A percentile compares a stretch with the other conserved stretches of the same genome.
phyloP scores from a whole-genome alignment of 2,329 filamentous ascomycete genomes.

The Orbilia javanica region DNA sequence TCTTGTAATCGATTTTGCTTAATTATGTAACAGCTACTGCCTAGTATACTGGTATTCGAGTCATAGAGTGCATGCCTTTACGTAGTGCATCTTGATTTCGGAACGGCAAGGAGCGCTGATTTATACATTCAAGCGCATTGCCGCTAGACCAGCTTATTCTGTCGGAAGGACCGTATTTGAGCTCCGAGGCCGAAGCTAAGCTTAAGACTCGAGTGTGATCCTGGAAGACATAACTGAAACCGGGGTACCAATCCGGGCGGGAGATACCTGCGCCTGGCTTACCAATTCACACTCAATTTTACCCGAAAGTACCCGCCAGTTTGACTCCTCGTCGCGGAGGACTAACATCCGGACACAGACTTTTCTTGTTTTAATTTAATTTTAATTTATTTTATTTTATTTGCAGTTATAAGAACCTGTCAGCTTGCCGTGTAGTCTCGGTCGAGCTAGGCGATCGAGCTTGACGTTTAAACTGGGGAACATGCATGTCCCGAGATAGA shows the following conservation, averaged over 20 bases:
- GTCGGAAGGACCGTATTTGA: slow-evolving; percentile 10
- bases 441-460: background rate
- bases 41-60: too few relatives aligned
- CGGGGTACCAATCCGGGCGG: background rate
- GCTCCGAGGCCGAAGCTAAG: slow-evolving; percentile 29
- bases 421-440: background rate
- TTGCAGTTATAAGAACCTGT: background rate
- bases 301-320: slow-evolving; percentile 45
- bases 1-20: background rate
- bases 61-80: background rate
- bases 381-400: too few relatives aligned
- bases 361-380: too few relatives aligned
- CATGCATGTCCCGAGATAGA: too few relatives aligned
- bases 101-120: slow-evolving; percentile 19
- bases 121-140: slow-evolving; percentile 16
- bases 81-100: background rate
- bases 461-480: background rate
- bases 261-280: slow-evolving; percentile 26
- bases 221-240: background rate
- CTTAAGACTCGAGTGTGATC: background rate
- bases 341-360: too few relatives aligned
- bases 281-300: slow-evolving; percentile 40
- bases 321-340: background rate
- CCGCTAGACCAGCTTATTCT: background rate
- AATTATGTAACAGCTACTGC: background rate